A percentile compares a stretch with the other conserved stretches of the same genome.
phyloP scores from a whole-genome alignment of 768 basidiomycete species.

The Collybia mongolica region DNA sequence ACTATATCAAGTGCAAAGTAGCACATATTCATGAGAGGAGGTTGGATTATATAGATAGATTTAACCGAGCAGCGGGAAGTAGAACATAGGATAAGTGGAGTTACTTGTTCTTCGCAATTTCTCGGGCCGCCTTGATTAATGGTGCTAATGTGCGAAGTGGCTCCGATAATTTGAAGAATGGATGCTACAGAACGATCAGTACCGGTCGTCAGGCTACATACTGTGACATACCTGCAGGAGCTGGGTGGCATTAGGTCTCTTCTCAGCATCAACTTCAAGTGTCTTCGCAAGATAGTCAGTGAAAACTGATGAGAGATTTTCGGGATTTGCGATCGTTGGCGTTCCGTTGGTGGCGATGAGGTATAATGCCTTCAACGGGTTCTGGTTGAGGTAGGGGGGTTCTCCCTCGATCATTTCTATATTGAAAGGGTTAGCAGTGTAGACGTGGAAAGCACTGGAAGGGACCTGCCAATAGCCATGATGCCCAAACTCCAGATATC shows the following conservation, averaged over 20 bases:
- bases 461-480: constrained; percentile 83
- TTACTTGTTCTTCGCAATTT: constrained; percentile 70
- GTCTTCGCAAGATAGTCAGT: constrained; percentile 86
- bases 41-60: not conserved
- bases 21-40: not conserved
- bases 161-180: constrained; percentile 87
- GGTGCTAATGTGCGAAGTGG: constrained; percentile 84
- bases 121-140: constrained; percentile 89
- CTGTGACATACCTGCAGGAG: constrained; percentile 62
- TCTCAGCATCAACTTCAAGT: constrained; percentile 93
- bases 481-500: constrained; percentile 97
- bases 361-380: constrained; percentile 94
- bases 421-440: constrained; percentile 1
- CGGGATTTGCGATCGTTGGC: constrained; percentile 91
- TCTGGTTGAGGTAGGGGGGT: constrained; percentile 94
- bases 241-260: constrained; percentile 82
- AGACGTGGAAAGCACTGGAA: constrained; percentile 1
- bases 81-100: constrained; percentile 1
- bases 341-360: constrained; percentile 98
- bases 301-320: constrained; percentile 70
- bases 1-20: constrained; percentile 2
- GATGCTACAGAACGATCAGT: constrained; percentile 51
- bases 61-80: not conserved
- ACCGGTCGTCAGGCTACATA: constrained; percentile 5
- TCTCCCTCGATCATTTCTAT: constrained; percentile 98